These are phyloP conservation scores for Kwoniella dendrophila DNA, from an alignment of 768 basidiomycete genomes.

Conservation along the genomic window DNA sequence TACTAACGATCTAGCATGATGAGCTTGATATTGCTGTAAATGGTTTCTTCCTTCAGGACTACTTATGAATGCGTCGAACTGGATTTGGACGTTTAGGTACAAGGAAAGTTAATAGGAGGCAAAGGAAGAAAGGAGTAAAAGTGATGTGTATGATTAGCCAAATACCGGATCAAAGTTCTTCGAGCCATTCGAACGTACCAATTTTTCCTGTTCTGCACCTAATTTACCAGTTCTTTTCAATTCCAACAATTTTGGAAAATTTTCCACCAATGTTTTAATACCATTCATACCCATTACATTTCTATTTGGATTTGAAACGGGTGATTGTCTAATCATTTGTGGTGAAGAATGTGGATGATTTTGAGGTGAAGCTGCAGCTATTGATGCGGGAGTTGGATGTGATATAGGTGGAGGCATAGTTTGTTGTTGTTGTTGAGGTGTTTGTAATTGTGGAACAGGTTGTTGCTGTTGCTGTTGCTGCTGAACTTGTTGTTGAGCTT, in stretches of 20 bases:
- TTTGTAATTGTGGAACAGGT: background rate
- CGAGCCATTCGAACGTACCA: slow-evolving; percentile 27
- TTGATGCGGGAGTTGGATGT: slow-evolving; percentile 21
- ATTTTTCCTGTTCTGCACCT: slow-evolving; percentile 34
- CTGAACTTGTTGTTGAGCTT: slow-evolving; percentile 10
- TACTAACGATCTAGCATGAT: slow-evolving; percentile 31
- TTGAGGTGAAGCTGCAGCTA: slow-evolving; percentile 21
- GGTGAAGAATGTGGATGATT: slow-evolving; percentile 17
- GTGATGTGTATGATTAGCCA: background rate
- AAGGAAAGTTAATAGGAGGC: background rate
- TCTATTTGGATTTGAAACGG: background rate
- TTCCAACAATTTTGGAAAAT: slow-evolving; percentile 41
- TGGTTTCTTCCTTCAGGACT: slow-evolving; percentile 39
- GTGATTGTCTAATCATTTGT: slow-evolving; percentile 21
- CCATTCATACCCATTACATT: slow-evolving; percentile 11
- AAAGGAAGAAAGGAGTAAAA: background rate
- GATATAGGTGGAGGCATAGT: slow-evolving; percentile 11
- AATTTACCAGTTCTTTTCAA: slow-evolving; percentile 34
- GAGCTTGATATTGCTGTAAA: slow-evolving; percentile 29
- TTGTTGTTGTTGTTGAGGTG: slow-evolving; percentile 14
- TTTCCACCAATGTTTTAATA: slow-evolving; percentile 35
- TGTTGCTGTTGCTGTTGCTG: slow-evolving; percentile 15
- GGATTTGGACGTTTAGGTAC: background rate
- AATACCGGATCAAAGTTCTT: background rate
- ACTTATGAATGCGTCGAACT: slow-evolving; percentile 39